Conservation (phyloP, 495 filamentous ascomycete species). For the Xylaria cubensis region DNA sequence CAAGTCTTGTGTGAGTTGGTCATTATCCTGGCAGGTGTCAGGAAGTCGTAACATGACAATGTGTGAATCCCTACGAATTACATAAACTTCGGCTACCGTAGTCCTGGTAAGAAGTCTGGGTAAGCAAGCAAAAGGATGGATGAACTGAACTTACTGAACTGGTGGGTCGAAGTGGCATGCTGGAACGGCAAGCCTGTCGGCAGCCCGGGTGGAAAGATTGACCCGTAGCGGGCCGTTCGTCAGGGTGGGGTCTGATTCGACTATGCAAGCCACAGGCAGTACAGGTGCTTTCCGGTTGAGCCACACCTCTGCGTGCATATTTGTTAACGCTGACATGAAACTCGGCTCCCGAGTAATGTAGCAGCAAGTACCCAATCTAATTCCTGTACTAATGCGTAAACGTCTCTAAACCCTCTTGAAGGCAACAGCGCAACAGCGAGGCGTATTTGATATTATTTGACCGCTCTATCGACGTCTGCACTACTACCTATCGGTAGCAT, state of each 20-base stretch:
- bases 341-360: slow-evolving; percentile 1
- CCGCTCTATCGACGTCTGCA: too few relatives aligned
- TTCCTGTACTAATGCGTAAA: not conserved
- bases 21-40: slow-evolving; percentile 3
- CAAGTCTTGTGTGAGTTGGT: not conserved
- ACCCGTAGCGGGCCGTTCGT: slow-evolving; percentile 18
- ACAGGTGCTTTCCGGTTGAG: not conserved
- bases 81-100: not conserved
- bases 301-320: slow-evolving; percentile 11
- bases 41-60: slow-evolving; percentile 1
- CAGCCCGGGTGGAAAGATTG: slow-evolving; percentile 36
- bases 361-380: not conserved
- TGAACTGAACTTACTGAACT: not conserved
- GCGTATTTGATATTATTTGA: not conserved
- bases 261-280: not conserved
- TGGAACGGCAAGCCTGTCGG: slow-evolving; percentile 37
- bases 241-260: not conserved
- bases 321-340: not conserved
- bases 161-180: slow-evolving; percentile 18
- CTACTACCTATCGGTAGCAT: not conserved
- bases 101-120: not conserved
- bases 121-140: not conserved
- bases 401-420: not conserved
- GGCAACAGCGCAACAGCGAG: not conserved
- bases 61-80: not conserved